Evolutionary conservation across 148 eudicot species (phyloP).

Genomic region (Rhododendron henanense): DNA sequence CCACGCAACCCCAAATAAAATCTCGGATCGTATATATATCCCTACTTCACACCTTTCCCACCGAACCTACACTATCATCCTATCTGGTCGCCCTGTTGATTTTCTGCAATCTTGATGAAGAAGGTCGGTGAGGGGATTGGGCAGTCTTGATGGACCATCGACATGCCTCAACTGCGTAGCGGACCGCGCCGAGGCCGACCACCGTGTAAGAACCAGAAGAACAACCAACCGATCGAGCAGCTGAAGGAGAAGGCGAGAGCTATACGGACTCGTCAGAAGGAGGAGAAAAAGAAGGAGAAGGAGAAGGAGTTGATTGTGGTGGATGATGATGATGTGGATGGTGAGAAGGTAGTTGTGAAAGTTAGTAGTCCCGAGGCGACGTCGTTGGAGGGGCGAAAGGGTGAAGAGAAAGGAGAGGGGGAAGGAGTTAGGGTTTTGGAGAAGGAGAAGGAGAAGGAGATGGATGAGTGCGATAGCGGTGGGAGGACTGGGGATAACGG

Average conservation of each 20-base stretch:
- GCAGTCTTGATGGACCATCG: slow-evolving; percentile 38
- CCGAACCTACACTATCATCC: not conserved
- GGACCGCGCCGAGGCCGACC: slow-evolving; percentile 60
- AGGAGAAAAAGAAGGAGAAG: slow-evolving; percentile 16
- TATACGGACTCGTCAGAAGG: slow-evolving; percentile 11
- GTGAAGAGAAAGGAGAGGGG: slow-evolving; percentile 1
- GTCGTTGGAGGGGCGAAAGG: slow-evolving; percentile 12
- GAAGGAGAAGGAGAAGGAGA: slow-evolving; percentile 36
- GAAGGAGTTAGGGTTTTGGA: slow-evolving; percentile 21
- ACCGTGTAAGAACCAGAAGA: slow-evolving; percentile 8
- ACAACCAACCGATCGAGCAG: slow-evolving; percentile 4
- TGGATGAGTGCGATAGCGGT: slow-evolving; percentile 69
- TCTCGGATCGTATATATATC: not conserved
- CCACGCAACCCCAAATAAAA: not conserved
- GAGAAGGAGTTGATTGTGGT: slow-evolving; percentile 22
- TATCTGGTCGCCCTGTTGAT: not conserved
- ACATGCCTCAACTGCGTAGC: slow-evolving; percentile 66
- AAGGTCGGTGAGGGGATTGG: not conserved
- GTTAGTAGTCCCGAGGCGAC: slow-evolving; percentile 18
- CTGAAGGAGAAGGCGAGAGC: slow-evolving; percentile 8
- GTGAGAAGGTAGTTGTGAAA: slow-evolving; percentile 27
- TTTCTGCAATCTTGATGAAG: slow-evolving; percentile 10
- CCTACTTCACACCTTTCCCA: not conserved
- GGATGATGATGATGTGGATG: slow-evolving; percentile 21
- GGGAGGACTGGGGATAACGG: slow-evolving; percentile 45